Base-by-base conservation (phyloP, 1,284 basidiomycete species). In the Malassezia nana region DNA sequence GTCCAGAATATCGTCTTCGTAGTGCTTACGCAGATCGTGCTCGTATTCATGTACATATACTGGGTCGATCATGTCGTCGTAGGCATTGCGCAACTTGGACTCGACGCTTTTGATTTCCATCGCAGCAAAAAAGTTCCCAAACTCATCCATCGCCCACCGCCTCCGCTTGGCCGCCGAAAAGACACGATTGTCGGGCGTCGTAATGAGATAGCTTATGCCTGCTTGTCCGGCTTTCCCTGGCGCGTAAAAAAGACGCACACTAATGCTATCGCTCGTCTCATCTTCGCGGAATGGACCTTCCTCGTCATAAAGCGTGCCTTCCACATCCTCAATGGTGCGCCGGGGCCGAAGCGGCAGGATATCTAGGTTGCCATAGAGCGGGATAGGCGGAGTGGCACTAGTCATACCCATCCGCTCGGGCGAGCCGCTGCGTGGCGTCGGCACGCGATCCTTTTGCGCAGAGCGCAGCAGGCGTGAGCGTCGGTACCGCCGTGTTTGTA, bases 31-130 rank as follows among this genome's bases (percentile, higher is more conserved):
- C 5, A 72, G 55, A 41, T 72, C 70, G 1, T 58, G 60, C 40
- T 67, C 64, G 20, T 67, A 57, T 40, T 65, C 63, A 24, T 57
- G 48, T 8, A 52, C 51, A 7, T 62, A 53, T 4, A 50, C 45
- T 4, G 65, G 63, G 40, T 69, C 68, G 15, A 24, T 24, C 13
- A 25, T 22, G 15, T 46, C 54, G 16, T 26, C n/a, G 22, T 41
- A 22, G 9, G 63, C 67, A 3, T 57, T 55, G 9, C 59, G 55
- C 12, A 72, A 33, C 59, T 72, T 72, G 4, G 65, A 63, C 46
- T 72, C 65, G 46, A 71, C 65, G 31, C 59, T 62, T 52, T 70
- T 72, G 60, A 72, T 68, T 51, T 72, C 69, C 69, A 72, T 71
- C 25, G 69, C 69, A 3, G 69, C 69, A 40, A 68, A 72, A 50